phyloP scores from a whole-genome alignment of 2,329 filamentous ascomycete species.

The Delphinella strobiligena region DNA sequence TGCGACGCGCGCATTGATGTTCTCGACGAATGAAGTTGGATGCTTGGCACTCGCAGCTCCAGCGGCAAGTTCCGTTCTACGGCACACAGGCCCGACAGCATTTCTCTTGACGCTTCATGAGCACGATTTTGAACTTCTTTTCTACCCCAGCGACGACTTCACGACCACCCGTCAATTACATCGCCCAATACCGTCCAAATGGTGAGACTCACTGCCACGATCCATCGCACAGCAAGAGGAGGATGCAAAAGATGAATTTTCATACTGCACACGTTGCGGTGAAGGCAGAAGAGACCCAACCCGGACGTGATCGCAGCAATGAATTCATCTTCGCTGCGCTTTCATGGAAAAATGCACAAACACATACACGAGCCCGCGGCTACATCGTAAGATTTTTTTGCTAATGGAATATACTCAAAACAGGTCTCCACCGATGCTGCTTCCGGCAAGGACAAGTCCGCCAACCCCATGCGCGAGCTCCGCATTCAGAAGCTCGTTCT shows the following conservation, averaged over 20 bases:
- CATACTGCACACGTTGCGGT: background rate
- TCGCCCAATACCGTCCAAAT: conserved; percentile 8
- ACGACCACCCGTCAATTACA: conserved; percentile 5
- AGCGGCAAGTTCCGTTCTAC: background rate
- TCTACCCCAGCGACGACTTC: conserved; percentile 1
- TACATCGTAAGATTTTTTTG: background rate
- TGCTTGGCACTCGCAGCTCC: too few species aligned
- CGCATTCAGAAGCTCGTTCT: conserved; percentile 99
- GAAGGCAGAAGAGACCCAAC: background rate
- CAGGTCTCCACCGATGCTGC: conserved; percentile 16
- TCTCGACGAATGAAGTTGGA: background rate
- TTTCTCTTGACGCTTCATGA: background rate
- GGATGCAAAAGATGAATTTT: conserved; percentile 1
- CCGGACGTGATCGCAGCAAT: conserved; percentile 5
- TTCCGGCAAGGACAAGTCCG: conserved; percentile 61
- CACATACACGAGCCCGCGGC: background rate
- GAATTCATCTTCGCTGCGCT: conserved; percentile 5
- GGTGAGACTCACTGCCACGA: conserved; percentile 7
- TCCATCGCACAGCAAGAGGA: conserved; percentile 1
- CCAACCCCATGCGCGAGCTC: conserved; percentile 99
- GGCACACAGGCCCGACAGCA: background rate
- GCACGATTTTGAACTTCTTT: background rate
- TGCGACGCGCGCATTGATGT: background rate
- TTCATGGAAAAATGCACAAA: conserved; percentile 8
- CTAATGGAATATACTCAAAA: conserved; percentile 3